Evolutionary conservation across 169 alveolate species (phyloP).

Genomic region (Plasmodium reichenowi): DNA sequence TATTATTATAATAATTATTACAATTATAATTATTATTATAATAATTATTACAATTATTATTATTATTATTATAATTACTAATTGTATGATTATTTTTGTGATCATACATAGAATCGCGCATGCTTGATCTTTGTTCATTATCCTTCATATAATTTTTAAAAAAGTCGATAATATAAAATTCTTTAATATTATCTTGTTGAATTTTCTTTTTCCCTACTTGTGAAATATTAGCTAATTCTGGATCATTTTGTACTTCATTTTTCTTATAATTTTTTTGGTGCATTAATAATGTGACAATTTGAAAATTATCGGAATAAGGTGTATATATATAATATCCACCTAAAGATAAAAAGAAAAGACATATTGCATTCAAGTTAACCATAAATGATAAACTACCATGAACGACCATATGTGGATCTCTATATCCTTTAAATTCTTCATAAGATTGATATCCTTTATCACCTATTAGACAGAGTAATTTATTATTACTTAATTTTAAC

Average conservation of each 20-base stretch:
- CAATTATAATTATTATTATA: not conserved
- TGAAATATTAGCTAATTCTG: not conserved
- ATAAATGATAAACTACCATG: constrained; percentile 90
- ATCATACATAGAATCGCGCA: not conserved
- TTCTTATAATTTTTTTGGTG: constrained; percentile 23
- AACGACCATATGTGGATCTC: constrained; percentile 89
- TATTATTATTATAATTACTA: not conserved
- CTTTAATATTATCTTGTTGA: not conserved
- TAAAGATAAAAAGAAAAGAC: constrained; percentile 81
- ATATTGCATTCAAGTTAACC: constrained; percentile 88
- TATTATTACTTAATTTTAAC: constrained; percentile 79
- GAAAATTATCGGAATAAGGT: constrained; percentile 88
- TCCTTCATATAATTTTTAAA: constrained; percentile 1
- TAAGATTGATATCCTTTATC: constrained; percentile 90
- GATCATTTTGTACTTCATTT: not conserved
- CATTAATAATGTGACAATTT: constrained; percentile 81
- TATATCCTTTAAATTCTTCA: constrained; percentile 84
- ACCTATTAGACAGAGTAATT: constrained; percentile 85
- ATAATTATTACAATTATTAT: not conserved
- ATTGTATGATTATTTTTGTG: not conserved
- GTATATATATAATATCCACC: constrained; percentile 88
- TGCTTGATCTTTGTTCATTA: not conserved
- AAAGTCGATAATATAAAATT: constrained; percentile 1
- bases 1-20: not conserved
- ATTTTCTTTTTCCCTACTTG: not conserved